phyloP scores from a whole-genome alignment of 2,329 filamentous ascomycete species.

The Podosphaera xanthii region DNA sequence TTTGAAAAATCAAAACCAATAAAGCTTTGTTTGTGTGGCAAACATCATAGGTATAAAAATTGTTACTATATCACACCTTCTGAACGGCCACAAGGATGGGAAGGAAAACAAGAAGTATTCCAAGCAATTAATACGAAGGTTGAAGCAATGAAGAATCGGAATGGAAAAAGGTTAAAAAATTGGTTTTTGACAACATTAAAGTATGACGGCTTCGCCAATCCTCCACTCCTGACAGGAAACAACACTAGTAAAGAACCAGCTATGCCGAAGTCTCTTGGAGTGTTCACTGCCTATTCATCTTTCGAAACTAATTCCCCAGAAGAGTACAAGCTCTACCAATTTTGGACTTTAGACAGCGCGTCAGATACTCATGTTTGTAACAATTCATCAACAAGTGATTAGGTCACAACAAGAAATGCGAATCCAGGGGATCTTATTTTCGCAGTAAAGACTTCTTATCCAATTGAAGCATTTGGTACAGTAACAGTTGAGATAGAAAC shows the following conservation, averaged over 20 bases:
- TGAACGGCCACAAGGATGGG: neutral
- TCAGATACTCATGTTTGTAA: neutral
- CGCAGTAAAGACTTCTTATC: neutral
- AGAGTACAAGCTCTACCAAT: neutral
- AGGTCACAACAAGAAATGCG: neutral
- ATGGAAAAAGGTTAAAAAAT: neutral
- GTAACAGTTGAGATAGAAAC: neutral
- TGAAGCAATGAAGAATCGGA: neutral
- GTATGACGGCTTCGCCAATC: neutral
- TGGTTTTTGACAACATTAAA: neutral
- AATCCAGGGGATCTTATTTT: neutral
- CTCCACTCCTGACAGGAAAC: neutral
- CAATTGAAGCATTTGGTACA: conserved; percentile 1
- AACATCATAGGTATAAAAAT: neutral
- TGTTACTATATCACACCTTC: neutral
- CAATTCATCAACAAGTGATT: neutral
- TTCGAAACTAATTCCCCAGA: neutral
- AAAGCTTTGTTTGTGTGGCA: neutral
- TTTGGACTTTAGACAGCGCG: neutral
- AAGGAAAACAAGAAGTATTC: neutral
- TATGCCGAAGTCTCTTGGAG: neutral
- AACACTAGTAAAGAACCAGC: neutral
- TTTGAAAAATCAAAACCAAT: neutral
- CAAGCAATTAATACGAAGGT: neutral
- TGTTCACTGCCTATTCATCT: neutral